phyloP scores from a whole-genome alignment of 768 basidiomycete species.

The Xerocomus potaroensis region DNA sequence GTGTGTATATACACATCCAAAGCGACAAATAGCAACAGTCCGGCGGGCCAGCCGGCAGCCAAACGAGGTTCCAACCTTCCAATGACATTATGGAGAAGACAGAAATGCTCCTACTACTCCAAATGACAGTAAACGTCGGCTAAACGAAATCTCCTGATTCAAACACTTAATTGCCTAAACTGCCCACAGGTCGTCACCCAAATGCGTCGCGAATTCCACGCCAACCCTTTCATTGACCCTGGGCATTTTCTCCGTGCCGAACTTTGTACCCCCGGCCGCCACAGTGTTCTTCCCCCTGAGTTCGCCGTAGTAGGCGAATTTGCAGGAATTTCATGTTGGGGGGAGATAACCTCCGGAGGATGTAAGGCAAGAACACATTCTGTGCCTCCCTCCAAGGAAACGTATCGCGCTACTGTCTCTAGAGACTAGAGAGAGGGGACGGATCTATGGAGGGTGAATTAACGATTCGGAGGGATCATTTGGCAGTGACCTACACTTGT shows the following conservation, averaged over 20 bases:
- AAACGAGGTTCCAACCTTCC: too few relatives aligned
- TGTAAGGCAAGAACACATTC: slow-evolving; percentile 97
- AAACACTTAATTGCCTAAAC: slow-evolving; percentile 48
- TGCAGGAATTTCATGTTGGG: slow-evolving; percentile 57
- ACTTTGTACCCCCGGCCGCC: slow-evolving; percentile 78
- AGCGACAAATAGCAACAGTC: neutral
- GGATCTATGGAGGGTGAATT: slow-evolving; percentile 60
- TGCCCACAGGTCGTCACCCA: slow-evolving; percentile 88
- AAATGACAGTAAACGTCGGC: too few relatives aligned
- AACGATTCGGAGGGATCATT: neutral
- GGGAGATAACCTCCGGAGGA: slow-evolving; percentile 89
- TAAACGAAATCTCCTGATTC: neutral
- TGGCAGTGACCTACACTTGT: slow-evolving; percentile 67
- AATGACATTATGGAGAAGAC: neutral
- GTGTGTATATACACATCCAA: neutral
- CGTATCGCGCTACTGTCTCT: slow-evolving; percentile 98
- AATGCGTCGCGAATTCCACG: slow-evolving; percentile 80
- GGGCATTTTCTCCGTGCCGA: slow-evolving; percentile 87
- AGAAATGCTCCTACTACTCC: slow-evolving; percentile 12
- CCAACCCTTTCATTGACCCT: slow-evolving; percentile 86
- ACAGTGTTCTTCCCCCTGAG: slow-evolving; percentile 94
- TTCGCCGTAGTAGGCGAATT: slow-evolving; percentile 83
- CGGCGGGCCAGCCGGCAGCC: neutral
- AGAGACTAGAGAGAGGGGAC: slow-evolving; percentile 80
- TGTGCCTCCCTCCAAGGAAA: slow-evolving; percentile 89